These are phyloP conservation scores for Leccinum boreale DNA, from an alignment of 768 basidiomycete genomes.

Conservation along the genomic window DNA sequence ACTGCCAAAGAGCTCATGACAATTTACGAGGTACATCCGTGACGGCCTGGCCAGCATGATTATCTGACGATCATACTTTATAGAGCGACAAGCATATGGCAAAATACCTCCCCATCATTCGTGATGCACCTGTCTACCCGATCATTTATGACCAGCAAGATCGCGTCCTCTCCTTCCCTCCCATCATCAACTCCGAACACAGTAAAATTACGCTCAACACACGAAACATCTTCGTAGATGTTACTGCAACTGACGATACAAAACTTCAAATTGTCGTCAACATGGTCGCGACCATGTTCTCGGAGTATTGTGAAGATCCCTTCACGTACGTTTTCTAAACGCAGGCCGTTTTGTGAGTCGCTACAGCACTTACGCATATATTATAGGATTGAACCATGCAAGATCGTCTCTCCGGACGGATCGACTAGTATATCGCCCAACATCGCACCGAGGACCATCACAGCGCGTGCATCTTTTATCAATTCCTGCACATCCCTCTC, in stretches of 20 bases:
- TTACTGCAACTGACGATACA: slow-evolving; percentile 94
- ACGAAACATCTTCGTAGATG: slow-evolving; percentile 92
- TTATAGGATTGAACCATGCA: slow-evolving; percentile 88
- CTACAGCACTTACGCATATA: background rate
- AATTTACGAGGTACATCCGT: slow-evolving; percentile 74
- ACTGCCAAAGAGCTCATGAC: slow-evolving; percentile 92
- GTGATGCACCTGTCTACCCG: slow-evolving; percentile 93
- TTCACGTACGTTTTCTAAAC: slow-evolving; percentile 65
- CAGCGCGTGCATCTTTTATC: slow-evolving; percentile 84
- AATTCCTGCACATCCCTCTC: slow-evolving; percentile 92
- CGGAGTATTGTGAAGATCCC: slow-evolving; percentile 89
- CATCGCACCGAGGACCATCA: slow-evolving; percentile 65
- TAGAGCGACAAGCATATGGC: slow-evolving; percentile 91
- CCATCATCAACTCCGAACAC: slow-evolving; percentile 96
- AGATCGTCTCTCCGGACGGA: slow-evolving; percentile 77
- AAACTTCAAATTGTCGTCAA: slow-evolving; percentile 96
- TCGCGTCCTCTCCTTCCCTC: slow-evolving; percentile 92
- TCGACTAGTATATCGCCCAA: slow-evolving; percentile 75
- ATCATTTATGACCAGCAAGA: slow-evolving; percentile 93
- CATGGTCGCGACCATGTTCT: slow-evolving; percentile 96
- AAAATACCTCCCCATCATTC: slow-evolving; percentile 88
- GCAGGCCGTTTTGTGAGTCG: background rate
- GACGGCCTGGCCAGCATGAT: background rate
- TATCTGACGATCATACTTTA: background rate
- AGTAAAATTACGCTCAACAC: slow-evolving; percentile 97